phyloP scores from a whole-genome alignment of 371 early-diverging fungal species.

The Neoconidiobolus thromboides region DNA sequence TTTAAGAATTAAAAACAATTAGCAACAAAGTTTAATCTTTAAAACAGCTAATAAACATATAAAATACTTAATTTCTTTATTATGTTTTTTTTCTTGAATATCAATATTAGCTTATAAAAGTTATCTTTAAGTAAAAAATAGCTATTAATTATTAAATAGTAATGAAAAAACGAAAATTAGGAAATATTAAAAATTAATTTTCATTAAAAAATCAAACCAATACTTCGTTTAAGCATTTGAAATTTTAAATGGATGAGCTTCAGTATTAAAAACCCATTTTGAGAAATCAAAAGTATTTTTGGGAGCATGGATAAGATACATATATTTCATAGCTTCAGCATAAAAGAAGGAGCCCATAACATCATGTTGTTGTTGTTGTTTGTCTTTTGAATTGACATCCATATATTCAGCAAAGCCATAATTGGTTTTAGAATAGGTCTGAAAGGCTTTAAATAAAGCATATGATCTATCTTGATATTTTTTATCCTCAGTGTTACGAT shows the following conservation, averaged over 20 bases:
- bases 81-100: too few species aligned
- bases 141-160: too few species aligned
- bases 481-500: constrained; percentile 47
- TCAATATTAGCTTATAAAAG: too few species aligned
- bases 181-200: too few species aligned
- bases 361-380: constrained; percentile 30
- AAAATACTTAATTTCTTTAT: too few species aligned
- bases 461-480: constrained; percentile 55
- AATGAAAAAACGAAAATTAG: too few species aligned
- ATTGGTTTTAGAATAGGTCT: background rate
- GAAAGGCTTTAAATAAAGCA: constrained; percentile 9
- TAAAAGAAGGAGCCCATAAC: constrained; percentile 86
- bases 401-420: background rate
- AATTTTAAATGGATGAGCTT: constrained; percentile 64
- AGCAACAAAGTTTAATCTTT: too few species aligned
- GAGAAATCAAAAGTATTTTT: constrained; percentile 27
- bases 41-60: too few species aligned
- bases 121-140: too few species aligned
- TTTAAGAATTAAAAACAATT: too few species aligned
- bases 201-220: too few species aligned
- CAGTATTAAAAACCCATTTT: constrained; percentile 70
- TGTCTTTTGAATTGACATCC: background rate
- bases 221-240: background rate
- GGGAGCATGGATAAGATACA: constrained; percentile 69
- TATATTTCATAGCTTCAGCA: constrained; percentile 84